Base-by-base conservation (phyloP, 2,329 filamentous ascomycete genomes). In the Aspergillus neoniger region DNA sequence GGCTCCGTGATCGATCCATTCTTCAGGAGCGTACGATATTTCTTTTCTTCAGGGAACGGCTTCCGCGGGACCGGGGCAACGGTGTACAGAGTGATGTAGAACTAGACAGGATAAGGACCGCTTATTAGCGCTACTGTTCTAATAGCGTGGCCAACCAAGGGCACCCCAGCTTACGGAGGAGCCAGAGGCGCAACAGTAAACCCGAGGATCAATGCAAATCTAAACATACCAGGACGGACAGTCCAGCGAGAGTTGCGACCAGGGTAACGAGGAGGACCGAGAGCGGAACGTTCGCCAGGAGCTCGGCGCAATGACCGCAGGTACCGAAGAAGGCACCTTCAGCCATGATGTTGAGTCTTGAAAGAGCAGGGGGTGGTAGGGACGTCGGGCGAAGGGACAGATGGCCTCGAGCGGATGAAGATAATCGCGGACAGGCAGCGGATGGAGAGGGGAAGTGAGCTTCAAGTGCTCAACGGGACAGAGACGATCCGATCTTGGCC, bases 41-140 rank as follows among this genome's bases (percentile, higher is more conserved):
- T 87, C 80, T 95, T 96, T 76, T 99, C 95, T 32, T 91, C 91
- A 4, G 85, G 82, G 36, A 88, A 82, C 2, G 91, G 85, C 23
- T 83, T 79, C 59, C 95, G 90, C 9, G 95, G 95, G 54, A 88
- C 86, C 15, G 93, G 93, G 8, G 93, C 93, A 73, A 96, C 82
- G 61, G 92, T 75, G 72, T 87, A 87, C 52, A 97, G 85, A 62
- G 88, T 78, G 55, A 86, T 71, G 72, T 90, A 93, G 70, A 88
- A 74, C 88, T 90, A 65, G 25, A 23, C 23, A 50, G 12, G 38
- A 25, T 17, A 49, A 44, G 21, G 23, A 14, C 7, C 15, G 48
- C 15, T 49, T 48, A 19, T 55, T 43, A 57, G 54, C 19, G 47
- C 2, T 10, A n/a, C 30, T 9, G 47, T 50, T 28, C 8, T 15